These are phyloP conservation scores for Fusarium neocosmosporiellum DNA, from an alignment of 2,329 filamentous ascomycete genomes.

Conservation along the genomic window DNA sequence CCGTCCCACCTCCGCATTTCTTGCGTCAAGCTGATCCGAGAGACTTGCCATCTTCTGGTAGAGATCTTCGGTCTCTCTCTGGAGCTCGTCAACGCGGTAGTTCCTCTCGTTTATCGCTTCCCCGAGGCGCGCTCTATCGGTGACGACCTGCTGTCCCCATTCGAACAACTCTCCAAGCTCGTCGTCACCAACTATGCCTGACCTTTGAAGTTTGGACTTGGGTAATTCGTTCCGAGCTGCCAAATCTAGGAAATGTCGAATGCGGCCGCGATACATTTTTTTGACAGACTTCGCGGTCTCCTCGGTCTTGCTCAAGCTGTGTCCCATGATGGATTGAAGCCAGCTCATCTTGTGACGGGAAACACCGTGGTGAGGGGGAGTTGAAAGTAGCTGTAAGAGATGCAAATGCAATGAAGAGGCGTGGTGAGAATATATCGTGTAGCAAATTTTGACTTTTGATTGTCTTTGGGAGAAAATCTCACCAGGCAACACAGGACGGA, in stretches of 20 bases:
- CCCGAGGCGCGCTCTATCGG: not conserved
- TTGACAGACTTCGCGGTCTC: not conserved
- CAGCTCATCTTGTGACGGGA: not conserved
- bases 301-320: not conserved
- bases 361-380: not conserved
- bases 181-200: not conserved
- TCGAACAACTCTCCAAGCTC: not conserved
- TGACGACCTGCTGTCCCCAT: not conserved
- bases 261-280: not conserved
- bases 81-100: not conserved
- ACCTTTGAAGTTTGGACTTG: not conserved
- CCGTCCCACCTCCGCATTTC: not conserved
- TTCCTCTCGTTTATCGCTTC: not conserved
- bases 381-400: not conserved
- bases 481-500: not conserved
- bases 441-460: not conserved
- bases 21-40: not conserved
- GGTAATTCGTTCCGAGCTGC: not conserved
- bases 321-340: not conserved
- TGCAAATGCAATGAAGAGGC: not conserved
- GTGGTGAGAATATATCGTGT: not conserved
- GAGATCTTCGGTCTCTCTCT: not conserved
- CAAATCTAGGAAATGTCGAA: not conserved
- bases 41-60: not conserved
- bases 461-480: not conserved